Base-by-base conservation (phyloP, 495 filamentous ascomycete species). In the Cercophora samala region DNA sequence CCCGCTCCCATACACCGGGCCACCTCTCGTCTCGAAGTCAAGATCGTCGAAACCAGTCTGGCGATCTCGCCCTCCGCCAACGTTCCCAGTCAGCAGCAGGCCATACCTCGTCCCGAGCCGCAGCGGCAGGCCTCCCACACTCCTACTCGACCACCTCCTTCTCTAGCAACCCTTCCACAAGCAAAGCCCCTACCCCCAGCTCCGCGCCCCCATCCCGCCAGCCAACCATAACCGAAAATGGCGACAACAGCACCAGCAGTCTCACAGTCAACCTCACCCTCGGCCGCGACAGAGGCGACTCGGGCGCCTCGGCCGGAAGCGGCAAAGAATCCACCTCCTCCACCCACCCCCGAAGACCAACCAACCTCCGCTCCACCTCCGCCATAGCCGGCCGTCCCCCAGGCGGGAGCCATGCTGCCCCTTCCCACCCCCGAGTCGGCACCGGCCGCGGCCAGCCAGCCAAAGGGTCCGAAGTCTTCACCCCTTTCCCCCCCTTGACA, bases 1-100 rank as follows among this genome's bases (percentile, higher is more conserved):
- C 73, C 23, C 76, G 84, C 64, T 85, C 80, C 58, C 84, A 85
- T 66, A 85, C 83, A 0, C 84, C 84, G 4, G 84, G 84, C 62
- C 84, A 85, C 64, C 78, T 86, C 60, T 75, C 83, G 4, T 77
- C 80, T 52, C 84, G 81, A 74, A 78, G 80, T 67, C 75, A 81
- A 62, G 80, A 78, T 66, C 76, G 80, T 70, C 74, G 80, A 51
- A 76, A 76, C 63, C 82, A 78, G 67, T 72, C 80, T 25, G 80
- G 81, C 13, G 83, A 85, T 54, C 68, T 81, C 23, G 70, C 81
- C 24, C 77, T 84, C 60, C 81, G 84, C 21, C 76, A 82, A 64
- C 80, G 83, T 46, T 81, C 83, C 2, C 82, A 84, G 42, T 84
- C 81, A 19, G 71, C 78, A 56, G 68, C 77, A 59, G 76, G 77